Evolutionary conservation across 164 flowering plant genomes (phyloP), one percentile per base, ranked within the genome.

Genomic region (Nelumbo lutea): DNA sequence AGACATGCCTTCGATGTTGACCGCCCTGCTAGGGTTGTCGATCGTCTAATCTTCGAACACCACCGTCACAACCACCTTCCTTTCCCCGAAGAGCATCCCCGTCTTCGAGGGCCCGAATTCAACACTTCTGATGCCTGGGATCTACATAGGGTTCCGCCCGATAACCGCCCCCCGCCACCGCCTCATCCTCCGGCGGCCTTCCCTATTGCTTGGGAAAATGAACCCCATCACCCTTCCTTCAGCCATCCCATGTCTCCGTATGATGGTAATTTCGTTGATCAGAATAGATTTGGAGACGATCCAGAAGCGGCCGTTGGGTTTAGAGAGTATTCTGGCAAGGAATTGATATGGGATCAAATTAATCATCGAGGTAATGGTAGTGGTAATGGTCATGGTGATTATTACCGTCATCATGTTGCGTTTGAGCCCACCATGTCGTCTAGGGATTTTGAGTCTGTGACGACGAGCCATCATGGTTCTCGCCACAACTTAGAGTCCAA

Each of bases 231-330:
- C 11, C 38, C n/a, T 59, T 63, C 39, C 62, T 46, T 68, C 2
- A 27, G 38, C 38, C 64, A 60, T 9, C 61, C 78, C 0, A 3
- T 65, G 43, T 74, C 78, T 14, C 71, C 76, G 15, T 61, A 47
- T 70, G 9, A 52, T 14, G 73, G 73, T 51, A 51, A 64, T 45
- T 69, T 76, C 62, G 61, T 48, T n/a, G 42, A 55, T 58, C 63
- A 14, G 66, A 72, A 69, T 43, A 66, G 81, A 72, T 42, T 62
- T 56, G 15, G 72, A 65, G 50, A 42, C 68, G 47, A 62, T 39
- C 59, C 9, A 11, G 64, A 59, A 50, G 27, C 67, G 10, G 57
- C 43, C 9, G 72, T 62, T 57, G 67, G 62, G 44, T 62, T 55
- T 41, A 46, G 46, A 13, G n/a, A 55, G 67, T 43, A 69, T 62